Evolutionary conservation across 768 basidiomycete species (phyloP).

Genomic region (Serendipita sp.): DNA sequence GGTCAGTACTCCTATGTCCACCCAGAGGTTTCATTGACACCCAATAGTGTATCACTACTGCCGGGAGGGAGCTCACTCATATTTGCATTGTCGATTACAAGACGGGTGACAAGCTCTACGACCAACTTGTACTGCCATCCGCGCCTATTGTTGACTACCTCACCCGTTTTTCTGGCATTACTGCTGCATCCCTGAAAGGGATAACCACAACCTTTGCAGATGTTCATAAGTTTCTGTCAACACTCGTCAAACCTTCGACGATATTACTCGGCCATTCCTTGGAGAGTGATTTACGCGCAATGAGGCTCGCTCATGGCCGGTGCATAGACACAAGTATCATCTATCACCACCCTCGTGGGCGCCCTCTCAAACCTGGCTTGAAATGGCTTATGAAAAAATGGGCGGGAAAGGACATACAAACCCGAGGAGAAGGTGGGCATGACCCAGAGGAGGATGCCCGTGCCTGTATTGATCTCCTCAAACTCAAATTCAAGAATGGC

Average conservation of each 20-base stretch:
- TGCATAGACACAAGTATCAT: conserved; percentile 85
- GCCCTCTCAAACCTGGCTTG: conserved; percentile 84
- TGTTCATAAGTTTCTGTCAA: conserved; percentile 56
- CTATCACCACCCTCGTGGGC: conserved; percentile 85
- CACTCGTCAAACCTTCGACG: conserved; percentile 44
- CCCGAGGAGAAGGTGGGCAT: conserved; percentile 68
- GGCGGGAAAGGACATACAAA: conserved; percentile 82
- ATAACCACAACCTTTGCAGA: conserved; percentile 66
- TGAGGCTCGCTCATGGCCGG: conserved; percentile 69
- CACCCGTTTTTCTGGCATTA: conserved; percentile 96
- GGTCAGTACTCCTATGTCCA: conserved; percentile 30
- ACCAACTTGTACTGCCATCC: conserved; percentile 75
- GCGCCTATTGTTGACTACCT: conserved; percentile 81
- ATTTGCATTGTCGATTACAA: conserved; percentile 69
- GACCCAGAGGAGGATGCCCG: conserved; percentile 90
- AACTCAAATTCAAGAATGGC: conserved; percentile 62
- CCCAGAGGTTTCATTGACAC: background rate
- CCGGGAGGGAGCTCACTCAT: conserved; percentile 77
- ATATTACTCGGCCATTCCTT: conserved; percentile 91
- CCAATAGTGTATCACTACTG: conserved; percentile 70
- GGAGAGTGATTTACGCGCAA: conserved; percentile 80
- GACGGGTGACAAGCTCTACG: conserved; percentile 60
- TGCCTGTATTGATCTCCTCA: conserved; percentile 70
- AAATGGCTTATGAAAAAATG: conserved; percentile 96
- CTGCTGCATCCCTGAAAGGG: conserved; percentile 44